Conservation (phyloP, 129 eudicot species). For the Flaveria ramosissima region DNA sequence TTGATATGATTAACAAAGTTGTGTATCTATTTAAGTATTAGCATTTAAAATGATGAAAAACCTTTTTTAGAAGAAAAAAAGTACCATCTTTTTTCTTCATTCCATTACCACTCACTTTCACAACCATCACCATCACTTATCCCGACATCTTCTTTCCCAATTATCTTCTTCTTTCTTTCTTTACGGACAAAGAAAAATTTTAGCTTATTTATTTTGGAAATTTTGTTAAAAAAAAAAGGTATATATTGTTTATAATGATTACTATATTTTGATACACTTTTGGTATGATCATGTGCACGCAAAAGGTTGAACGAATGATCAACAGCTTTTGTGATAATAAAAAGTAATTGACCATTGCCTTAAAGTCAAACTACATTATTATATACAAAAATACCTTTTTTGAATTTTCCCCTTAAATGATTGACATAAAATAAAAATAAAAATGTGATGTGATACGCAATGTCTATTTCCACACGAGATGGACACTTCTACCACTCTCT, state of each 20-base stretch:
- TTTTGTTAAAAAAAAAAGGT: background rate
- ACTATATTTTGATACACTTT: constrained; percentile 27
- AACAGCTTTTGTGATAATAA: constrained; percentile 17
- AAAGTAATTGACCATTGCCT: constrained; percentile 30
- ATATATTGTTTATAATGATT: background rate
- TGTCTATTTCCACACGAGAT: constrained; percentile 20
- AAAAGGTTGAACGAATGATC: constrained; percentile 27
- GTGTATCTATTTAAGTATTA: background rate
- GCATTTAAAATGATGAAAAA: background rate
- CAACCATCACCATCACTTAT: constrained; percentile 23
- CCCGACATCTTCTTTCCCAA: constrained; percentile 16
- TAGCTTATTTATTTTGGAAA: background rate
- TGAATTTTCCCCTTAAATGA: constrained; percentile 12
- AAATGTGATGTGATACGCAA: constrained; percentile 22
- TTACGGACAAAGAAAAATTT: background rate
- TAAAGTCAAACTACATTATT: constrained; percentile 26
- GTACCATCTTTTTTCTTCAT: background rate
- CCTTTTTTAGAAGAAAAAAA: background rate
- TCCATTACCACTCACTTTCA: constrained; percentile 7
- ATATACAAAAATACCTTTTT: constrained; percentile 24
- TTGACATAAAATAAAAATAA: constrained; percentile 5
- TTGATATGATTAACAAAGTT: background rate
- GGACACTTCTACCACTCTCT: constrained; percentile 38
- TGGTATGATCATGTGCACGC: constrained; percentile 11
- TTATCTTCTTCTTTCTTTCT: background rate